Conservation (phyloP, 2,329 filamentous ascomycete species). For the Fusarium lateritium region DNA sequence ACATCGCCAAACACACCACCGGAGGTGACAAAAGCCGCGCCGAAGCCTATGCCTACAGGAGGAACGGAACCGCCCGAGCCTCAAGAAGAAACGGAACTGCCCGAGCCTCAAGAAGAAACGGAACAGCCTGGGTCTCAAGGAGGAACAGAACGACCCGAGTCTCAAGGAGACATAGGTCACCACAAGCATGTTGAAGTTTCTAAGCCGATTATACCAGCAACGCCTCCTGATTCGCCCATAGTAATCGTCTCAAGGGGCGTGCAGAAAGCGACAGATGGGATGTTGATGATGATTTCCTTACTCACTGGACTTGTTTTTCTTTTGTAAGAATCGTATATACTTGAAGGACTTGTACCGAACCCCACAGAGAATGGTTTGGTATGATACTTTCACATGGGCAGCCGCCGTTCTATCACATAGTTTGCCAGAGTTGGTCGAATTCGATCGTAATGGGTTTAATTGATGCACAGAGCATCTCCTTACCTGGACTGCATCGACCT, state of each 20-base stretch:
- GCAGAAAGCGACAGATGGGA: background rate
- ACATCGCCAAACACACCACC: background rate
- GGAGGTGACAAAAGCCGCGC: background rate
- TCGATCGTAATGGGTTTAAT: too few species aligned
- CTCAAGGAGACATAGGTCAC: background rate
- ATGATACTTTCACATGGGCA: too few species aligned
- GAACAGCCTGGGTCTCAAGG: too few species aligned
- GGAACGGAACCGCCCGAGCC: background rate
- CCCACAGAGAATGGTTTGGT: background rate
- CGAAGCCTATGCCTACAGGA: background rate
- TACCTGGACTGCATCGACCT: too few species aligned
- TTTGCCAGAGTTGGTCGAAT: too few species aligned
- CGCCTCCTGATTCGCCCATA: background rate
- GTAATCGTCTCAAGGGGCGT: background rate
- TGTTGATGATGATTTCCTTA: background rate
- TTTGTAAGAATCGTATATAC: background rate
- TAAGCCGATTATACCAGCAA: background rate
- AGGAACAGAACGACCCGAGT: too few species aligned
- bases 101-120: background rate
- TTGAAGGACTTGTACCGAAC: background rate
- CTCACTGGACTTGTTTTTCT: conserved; percentile 1
- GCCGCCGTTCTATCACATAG: too few species aligned
- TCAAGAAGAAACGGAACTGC: background rate
- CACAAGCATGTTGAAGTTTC: background rate
- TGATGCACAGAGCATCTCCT: too few species aligned